A percentile compares a stretch with the other conserved stretches of the same genome.
Conservation (phyloP, 2,329 filamentous ascomycete species). For the Colletotrichum musae region DNA sequence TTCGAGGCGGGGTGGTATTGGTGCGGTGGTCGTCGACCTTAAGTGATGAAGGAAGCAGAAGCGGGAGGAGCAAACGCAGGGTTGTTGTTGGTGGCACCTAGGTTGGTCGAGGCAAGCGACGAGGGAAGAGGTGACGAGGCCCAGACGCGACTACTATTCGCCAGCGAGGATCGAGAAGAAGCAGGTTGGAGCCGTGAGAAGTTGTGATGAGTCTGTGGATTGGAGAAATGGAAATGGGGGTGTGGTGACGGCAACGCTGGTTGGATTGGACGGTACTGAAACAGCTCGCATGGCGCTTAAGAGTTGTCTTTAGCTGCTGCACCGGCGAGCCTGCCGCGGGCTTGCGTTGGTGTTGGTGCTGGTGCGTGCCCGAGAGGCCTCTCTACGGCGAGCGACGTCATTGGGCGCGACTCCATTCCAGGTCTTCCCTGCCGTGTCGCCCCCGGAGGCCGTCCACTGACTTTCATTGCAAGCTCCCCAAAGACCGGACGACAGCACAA, state of each 20-base stretch:
- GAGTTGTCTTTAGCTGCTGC: slow-evolving; percentile 3
- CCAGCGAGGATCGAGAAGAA: slow-evolving; percentile 10
- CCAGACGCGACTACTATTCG: slow-evolving; percentile 30
- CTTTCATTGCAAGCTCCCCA: neutral
- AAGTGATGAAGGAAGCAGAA: slow-evolving; percentile 1
- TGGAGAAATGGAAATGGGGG: slow-evolving; percentile 4
- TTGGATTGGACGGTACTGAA: slow-evolving; percentile 36
- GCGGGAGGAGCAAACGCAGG: slow-evolving; percentile 1
- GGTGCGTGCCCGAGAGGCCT: slow-evolving; percentile 35
- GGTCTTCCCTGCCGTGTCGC: slow-evolving; percentile 21
- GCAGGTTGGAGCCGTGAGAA: slow-evolving; percentile 3
- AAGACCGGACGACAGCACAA: neutral
- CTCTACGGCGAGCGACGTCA: slow-evolving; percentile 38
- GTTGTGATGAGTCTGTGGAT: slow-evolving; percentile 30
- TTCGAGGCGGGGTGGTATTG: slow-evolving; percentile 11
- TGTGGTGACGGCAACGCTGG: slow-evolving; percentile 32
- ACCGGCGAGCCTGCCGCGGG: too few species aligned
- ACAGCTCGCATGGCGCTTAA: slow-evolving; percentile 41
- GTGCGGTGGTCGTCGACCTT: neutral
- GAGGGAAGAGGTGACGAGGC: slow-evolving; percentile 26
- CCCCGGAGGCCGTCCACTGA: neutral
- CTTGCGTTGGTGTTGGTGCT: slow-evolving; percentile 2
- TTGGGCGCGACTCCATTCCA: slow-evolving; percentile 26
- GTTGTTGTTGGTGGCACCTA: neutral
- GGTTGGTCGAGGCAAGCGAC: slow-evolving; percentile 28